phyloP scores from a whole-genome alignment of 2,329 filamentous ascomycete species.

The Penicillium paneum region DNA sequence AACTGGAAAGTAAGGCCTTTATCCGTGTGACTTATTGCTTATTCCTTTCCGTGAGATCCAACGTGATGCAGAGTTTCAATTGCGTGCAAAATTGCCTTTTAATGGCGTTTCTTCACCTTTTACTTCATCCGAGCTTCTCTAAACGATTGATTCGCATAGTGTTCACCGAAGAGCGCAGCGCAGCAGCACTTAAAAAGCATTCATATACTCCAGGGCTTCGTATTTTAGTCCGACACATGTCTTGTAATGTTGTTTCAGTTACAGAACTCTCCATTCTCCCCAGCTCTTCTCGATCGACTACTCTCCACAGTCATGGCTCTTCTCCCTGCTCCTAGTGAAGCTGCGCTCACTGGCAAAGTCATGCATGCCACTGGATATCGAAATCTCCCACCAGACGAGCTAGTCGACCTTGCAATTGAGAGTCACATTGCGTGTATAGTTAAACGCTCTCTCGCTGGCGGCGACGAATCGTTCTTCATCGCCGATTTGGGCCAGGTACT shows the following conservation, averaged over 20 bases:
- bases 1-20: neutral
- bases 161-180: neutral
- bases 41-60: conserved; percentile 4
- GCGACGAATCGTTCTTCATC: conserved; percentile 23
- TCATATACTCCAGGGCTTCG: neutral
- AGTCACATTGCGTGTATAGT: conserved; percentile 3
- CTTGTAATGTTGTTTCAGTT: conserved; percentile 4
- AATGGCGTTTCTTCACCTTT: neutral
- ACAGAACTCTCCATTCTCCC: neutral
- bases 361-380: neutral
- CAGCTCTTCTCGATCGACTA: conserved; percentile 1
- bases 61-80: conserved; percentile 7
- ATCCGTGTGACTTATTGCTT: conserved; percentile 4
- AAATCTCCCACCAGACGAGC: conserved; percentile 1
- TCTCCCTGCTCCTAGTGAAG: neutral
- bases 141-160: neutral
- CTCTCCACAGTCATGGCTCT: conserved; percentile 8
- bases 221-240: neutral
- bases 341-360: neutral
- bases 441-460: conserved; percentile 4
- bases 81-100: neutral
- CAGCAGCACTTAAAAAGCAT: neutral
- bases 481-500: conserved; percentile 19
- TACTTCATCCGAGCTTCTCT: neutral
- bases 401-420: conserved; percentile 16